Conservation (phyloP, 441 rosid genomes). For the Erysimum cheiri region DNA sequence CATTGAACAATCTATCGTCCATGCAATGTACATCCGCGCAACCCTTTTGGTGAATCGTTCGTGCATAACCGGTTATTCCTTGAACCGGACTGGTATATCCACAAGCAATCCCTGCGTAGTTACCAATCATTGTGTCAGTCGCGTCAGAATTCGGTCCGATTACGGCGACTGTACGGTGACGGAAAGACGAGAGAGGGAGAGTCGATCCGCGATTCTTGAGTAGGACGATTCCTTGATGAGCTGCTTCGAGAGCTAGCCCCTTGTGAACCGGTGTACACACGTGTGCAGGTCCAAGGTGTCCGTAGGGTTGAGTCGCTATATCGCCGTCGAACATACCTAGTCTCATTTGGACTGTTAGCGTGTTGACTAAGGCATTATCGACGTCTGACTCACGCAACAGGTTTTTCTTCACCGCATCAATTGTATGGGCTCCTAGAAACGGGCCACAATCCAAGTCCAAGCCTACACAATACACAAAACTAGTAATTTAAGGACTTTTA, state of each 20-base stretch:
- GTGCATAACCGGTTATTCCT: slow-evolving; percentile 67
- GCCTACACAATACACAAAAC: slow-evolving; percentile 47
- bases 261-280: slow-evolving; percentile 84
- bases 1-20: slow-evolving; percentile 53
- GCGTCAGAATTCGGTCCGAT: slow-evolving; percentile 84
- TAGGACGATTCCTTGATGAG: slow-evolving; percentile 90
- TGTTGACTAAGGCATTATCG: slow-evolving; percentile 63
- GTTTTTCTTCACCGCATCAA: slow-evolving; percentile 54
- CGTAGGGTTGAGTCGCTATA: slow-evolving; percentile 63
- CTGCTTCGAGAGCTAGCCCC: slow-evolving; percentile 89
- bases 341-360: slow-evolving; percentile 81
- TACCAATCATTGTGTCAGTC: slow-evolving; percentile 85
- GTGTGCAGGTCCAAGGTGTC: slow-evolving; percentile 64
- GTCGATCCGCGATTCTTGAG: slow-evolving; percentile 65
- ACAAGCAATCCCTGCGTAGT: slow-evolving; percentile 93
- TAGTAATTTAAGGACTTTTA: neutral
- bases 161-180: slow-evolving; percentile 66
- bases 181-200: slow-evolving; percentile 67
- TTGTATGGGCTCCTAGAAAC: slow-evolving; percentile 56
- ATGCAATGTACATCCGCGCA: slow-evolving; percentile 69
- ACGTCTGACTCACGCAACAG: slow-evolving; percentile 62
- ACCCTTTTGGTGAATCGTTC: slow-evolving; percentile 62
- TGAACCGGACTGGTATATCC: slow-evolving; percentile 76
- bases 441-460: slow-evolving; percentile 92
- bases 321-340: slow-evolving; percentile 90